Conservation (phyloP, 306 rosid species). For the Mimosa pudica region DNA sequence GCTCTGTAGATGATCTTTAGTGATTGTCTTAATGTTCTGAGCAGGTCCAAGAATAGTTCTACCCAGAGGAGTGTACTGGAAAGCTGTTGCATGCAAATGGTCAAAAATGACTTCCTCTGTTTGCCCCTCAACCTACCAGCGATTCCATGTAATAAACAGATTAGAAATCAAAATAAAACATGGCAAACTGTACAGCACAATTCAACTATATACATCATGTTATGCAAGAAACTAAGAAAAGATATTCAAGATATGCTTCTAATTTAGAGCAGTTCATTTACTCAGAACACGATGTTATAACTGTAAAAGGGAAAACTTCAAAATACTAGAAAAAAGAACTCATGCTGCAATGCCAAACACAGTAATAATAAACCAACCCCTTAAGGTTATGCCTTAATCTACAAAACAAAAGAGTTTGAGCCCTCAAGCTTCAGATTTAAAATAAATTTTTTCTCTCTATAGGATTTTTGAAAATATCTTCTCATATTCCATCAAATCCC, state of each 20-base stretch:
- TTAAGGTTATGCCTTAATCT: not conserved
- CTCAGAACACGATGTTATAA: not conserved
- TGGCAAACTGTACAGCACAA: not conserved
- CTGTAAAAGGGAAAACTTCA: not conserved
- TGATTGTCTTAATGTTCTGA: constrained; percentile 76
- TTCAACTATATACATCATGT: not conserved
- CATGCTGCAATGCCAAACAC: not conserved
- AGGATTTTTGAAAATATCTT: too few relatives aligned
- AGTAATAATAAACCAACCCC: not conserved
- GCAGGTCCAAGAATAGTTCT: constrained; percentile 95
- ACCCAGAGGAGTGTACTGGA: constrained; percentile 91
- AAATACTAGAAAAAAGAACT: not conserved
- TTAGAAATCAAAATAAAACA: constrained; percentile 11
- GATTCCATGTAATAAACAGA: not conserved
- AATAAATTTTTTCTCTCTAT: not conserved
- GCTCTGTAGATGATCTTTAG: constrained; percentile 76
- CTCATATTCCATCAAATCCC: too few relatives aligned
- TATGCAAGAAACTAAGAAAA: not conserved
- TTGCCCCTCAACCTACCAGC: constrained; percentile 78
- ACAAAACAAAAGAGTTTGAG: not conserved
- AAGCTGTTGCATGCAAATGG: constrained; percentile 91
- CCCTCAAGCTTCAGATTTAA: not conserved
- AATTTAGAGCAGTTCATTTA: not conserved
- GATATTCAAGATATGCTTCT: not conserved
- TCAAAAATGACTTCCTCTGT: constrained; percentile 89